A percentile compares a stretch with the other conserved stretches of the same genome.
Conservation (phyloP, 2,329 filamentous ascomycete genomes). For the Elsinoe arachidis region DNA sequence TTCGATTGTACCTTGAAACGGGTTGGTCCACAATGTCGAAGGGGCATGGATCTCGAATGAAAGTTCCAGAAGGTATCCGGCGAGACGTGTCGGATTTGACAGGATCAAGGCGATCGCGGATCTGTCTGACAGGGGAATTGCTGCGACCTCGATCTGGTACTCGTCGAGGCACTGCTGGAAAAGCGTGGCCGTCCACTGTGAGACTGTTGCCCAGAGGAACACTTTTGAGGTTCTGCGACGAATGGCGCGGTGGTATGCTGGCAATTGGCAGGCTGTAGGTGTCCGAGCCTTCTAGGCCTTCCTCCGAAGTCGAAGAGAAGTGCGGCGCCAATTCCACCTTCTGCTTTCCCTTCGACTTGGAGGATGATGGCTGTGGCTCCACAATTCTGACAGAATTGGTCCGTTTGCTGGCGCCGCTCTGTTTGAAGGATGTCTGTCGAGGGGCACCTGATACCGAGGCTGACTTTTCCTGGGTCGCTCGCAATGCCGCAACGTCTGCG, state of each 20-base stretch:
- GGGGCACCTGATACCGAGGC: slow-evolving; percentile 21
- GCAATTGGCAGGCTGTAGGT: slow-evolving; percentile 38
- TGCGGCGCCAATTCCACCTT: slow-evolving; percentile 8
- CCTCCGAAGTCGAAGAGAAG: slow-evolving; percentile 19
- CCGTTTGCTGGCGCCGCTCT: slow-evolving; percentile 19
- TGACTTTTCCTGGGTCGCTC: slow-evolving; percentile 11
- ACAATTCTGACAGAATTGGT: slow-evolving; percentile 22
- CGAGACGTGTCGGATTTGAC: slow-evolving; percentile 35
- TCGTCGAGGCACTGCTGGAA: slow-evolving; percentile 18
- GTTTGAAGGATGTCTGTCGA: slow-evolving; percentile 19
- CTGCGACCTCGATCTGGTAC: slow-evolving; percentile 40
- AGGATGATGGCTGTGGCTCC: slow-evolving; percentile 8
- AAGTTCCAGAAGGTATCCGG: slow-evolving; percentile 40
- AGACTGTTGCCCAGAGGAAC: background rate
- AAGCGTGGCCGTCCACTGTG: slow-evolving; percentile 10
- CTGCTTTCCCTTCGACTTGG: slow-evolving; percentile 14
- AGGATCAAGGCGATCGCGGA: slow-evolving; percentile 33
- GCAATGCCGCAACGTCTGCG: slow-evolving; percentile 23
- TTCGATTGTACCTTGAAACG: slow-evolving; percentile 39
- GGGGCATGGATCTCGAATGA: slow-evolving; percentile 38
- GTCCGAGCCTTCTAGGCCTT: slow-evolving; percentile 31
- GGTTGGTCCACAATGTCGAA: slow-evolving; percentile 44
- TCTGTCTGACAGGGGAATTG: slow-evolving; percentile 41
- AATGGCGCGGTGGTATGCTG: slow-evolving; percentile 39
- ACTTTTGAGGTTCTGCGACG: slow-evolving; percentile 27